Evolutionary conservation across 2,329 filamentous ascomycete species (phyloP), one percentile per base, ranked within the genome.

Genomic region (Pseudopyrenochaeta lycopersici): DNA sequence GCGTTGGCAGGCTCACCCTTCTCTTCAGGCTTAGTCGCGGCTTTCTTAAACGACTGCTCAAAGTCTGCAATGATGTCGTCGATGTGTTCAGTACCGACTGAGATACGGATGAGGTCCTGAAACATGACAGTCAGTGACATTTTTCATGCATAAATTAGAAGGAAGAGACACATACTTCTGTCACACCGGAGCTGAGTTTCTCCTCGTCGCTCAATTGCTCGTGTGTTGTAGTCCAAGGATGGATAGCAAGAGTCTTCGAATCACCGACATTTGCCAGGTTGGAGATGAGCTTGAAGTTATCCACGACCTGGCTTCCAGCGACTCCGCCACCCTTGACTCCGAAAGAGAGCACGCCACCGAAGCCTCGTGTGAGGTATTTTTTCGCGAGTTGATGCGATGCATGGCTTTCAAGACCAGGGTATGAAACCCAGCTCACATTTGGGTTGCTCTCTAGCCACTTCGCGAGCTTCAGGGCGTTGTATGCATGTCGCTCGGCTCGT

Each of bases 31-130:
- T 80, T 80, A 9, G 79, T 81, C 1, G 77, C 77, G 6, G 79
- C 72, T 21, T 85, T 83, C 72, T 86, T 84, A 78, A 97, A 96
- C 0, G 91, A 90, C 81, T 97, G 93, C 77, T 94, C 89, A 74
- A 98, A 97, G 78, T 98, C 94, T 66, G 88, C 90, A 71, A 97
- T 95, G 69, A 98, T 97, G 72, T 98, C 94, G 80, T 97, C 93
- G 73, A 98, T 96, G 76, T 97, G 92, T 80, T 98, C 94, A 1
- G 90, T 96, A 46, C 94, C 94, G 54, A 97, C 93, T 0, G 93
- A 97, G 71, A 98, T 95, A 59, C 94, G 90, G 77, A 98, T 97
- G 33, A 93, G 87, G 71, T 96, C 94, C 84, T 92, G 75, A 10
- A 45, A 9, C 5, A 40, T 18, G 39, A 39, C 20, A n/a, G 40